Percentiles rank a stretch among this genome's conserved stretches.
phyloP scores from a whole-genome alignment of 495 filamentous ascomycete genomes.

The Neurospora pannonica region DNA sequence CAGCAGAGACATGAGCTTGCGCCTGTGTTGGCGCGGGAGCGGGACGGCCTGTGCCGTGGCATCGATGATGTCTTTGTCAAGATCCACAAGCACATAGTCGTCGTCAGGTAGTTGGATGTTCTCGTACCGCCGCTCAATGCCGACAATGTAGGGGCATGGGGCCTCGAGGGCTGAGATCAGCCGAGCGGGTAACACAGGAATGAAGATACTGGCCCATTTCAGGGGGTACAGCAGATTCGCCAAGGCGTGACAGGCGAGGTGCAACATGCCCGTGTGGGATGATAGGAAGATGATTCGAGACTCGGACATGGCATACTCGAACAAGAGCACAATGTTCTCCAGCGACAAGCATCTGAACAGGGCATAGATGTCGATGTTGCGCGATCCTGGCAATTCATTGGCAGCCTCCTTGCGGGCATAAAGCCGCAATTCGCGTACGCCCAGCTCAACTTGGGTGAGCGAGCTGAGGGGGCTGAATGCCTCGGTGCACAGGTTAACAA shows the following conservation, averaged over 20 bases:
- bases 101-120: conserved; percentile 88
- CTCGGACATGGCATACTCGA: conserved; percentile 89
- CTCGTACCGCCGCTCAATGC: conserved; percentile 89
- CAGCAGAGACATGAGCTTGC: conserved; percentile 80
- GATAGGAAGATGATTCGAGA: conserved; percentile 93
- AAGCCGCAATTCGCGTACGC: conserved; percentile 78
- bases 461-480: conserved; percentile 85
- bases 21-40: conserved; percentile 78
- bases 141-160: conserved; percentile 93
- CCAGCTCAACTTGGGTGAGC: conserved; percentile 90
- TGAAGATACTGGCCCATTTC: conserved; percentile 86
- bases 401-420: conserved; percentile 87
- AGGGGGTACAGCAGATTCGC: conserved; percentile 80
- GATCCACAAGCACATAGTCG: conserved; percentile 88
- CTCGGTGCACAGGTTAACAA: conserved; percentile 95
- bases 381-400: conserved; percentile 89
- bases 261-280: conserved; percentile 92
- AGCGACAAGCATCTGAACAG: conserved; percentile 83
- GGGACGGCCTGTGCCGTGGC: conserved; percentile 61
- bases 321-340: conserved; percentile 81
- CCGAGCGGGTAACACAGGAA: conserved; percentile 81
- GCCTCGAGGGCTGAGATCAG: conserved; percentile 85
- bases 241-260: conserved; percentile 78
- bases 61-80: conserved; percentile 83
- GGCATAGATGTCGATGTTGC: conserved; percentile 87